These are phyloP conservation scores for Pseudognaphalium luteoalbum DNA, from an alignment of 129 eudicot genomes.

Conservation along the genomic window DNA sequence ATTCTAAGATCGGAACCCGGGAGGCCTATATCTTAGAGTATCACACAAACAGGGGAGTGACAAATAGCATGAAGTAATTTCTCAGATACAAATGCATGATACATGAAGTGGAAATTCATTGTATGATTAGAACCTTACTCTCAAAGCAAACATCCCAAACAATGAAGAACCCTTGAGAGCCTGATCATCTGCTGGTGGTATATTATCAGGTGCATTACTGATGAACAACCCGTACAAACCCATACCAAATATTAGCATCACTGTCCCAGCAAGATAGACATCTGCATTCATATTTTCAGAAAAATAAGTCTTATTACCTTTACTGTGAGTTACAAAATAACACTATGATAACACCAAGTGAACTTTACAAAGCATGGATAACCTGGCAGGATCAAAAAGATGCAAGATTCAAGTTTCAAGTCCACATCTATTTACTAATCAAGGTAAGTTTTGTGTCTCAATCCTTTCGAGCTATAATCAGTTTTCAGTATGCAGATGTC, in stretches of 20 bases:
- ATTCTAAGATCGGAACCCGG: too few relatives aligned
- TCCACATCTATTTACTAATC: neutral
- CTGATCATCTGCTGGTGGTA: conserved; percentile 68
- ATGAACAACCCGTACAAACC: conserved; percentile 91
- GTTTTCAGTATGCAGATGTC: neutral
- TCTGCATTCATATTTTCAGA: conserved; percentile 43
- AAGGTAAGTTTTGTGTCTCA: neutral
- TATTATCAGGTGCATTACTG: conserved; percentile 58
- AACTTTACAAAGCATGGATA: neutral
- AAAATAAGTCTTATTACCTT: neutral
- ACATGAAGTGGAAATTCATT: neutral
- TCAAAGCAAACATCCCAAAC: conserved; percentile 95
- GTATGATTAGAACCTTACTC: conserved; percentile 44
- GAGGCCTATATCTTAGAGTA: too few relatives aligned
- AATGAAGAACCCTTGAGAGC: conserved; percentile 86
- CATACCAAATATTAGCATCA: conserved; percentile 92
- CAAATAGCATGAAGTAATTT: too few relatives aligned
- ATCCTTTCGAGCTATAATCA: neutral
- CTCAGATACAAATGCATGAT: neutral
- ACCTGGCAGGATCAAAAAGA: neutral
- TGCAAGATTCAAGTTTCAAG: neutral
- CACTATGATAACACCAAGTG: conserved; percentile 4
- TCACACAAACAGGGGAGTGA: too few relatives aligned
- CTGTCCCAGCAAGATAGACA: conserved; percentile 98
- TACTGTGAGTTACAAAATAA: neutral